Evolutionary conservation across 2,329 filamentous ascomycete genomes (phyloP).

Genomic region (Pseudocercospora musae): DNA sequence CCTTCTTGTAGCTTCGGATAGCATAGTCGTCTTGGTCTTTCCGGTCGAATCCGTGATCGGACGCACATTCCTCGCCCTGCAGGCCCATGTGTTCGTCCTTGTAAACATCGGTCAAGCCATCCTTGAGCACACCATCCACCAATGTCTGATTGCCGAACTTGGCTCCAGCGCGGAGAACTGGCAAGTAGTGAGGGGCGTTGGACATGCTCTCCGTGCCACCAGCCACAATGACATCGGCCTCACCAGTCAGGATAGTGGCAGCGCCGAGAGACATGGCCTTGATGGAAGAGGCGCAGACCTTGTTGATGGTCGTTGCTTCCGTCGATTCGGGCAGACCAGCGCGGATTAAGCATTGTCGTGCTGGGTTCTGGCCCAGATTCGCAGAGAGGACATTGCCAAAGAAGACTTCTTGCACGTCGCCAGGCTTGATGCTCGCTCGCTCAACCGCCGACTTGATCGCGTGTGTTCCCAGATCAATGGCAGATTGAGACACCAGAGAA

Average conservation of each 20-base stretch:
- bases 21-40: constrained; percentile 94
- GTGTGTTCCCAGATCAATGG: constrained; percentile 80
- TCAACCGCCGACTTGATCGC: constrained; percentile 82
- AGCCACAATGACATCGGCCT: constrained; percentile 86
- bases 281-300: constrained; percentile 93
- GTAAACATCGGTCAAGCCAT: constrained; percentile 91
- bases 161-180: constrained; percentile 76
- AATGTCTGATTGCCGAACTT: constrained; percentile 92
- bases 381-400: constrained; percentile 97
- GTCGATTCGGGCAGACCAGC: constrained; percentile 79
- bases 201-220: constrained; percentile 98
- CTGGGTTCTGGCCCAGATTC: constrained; percentile 92
- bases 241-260: constrained; percentile 96
- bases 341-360: constrained; percentile 86
- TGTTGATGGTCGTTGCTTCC: constrained; percentile 93
- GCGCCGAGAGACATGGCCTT: constrained; percentile 94
- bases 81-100: constrained; percentile 97
- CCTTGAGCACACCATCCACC: constrained; percentile 88
- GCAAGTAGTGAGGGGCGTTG: constrained; percentile 93
- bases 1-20: constrained; percentile 91
- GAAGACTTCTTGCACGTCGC: constrained; percentile 93
- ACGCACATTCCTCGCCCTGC: constrained; percentile 84
- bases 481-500: constrained; percentile 81
- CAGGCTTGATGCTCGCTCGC: constrained; percentile 80
- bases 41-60: constrained; percentile 75